Conservation (phyloP, 768 basidiomycete species). For the Suillus subalutaceus region DNA sequence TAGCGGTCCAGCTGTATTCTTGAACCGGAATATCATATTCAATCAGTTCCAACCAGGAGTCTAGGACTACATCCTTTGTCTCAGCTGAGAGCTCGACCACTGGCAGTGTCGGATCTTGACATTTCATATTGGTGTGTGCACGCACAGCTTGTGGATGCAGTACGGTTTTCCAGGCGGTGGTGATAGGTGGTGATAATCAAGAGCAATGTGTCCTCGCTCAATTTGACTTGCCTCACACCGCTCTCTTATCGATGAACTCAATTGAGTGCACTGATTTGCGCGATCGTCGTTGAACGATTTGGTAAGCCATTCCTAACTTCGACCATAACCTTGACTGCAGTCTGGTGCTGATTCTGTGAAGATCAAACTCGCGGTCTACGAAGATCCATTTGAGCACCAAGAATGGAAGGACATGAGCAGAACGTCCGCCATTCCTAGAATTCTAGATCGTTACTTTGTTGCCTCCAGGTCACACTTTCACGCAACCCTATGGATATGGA, state of each 20-base stretch:
- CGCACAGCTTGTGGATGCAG: not conserved
- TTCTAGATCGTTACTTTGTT: not conserved
- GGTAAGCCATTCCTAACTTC: not conserved
- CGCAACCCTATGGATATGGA: not conserved
- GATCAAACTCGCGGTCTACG: not conserved
- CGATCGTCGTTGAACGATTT: not conserved
- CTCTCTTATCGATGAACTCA: constrained; percentile 1
- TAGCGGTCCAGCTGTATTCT: not conserved
- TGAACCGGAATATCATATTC: not conserved
- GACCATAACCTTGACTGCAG: not conserved
- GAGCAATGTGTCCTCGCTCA: not conserved
- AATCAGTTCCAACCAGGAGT: not conserved
- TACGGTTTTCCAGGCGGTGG: not conserved
- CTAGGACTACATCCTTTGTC: not conserved
- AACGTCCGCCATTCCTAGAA: not conserved
- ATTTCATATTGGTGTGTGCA: not conserved
- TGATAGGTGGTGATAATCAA: not conserved
- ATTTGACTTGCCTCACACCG: not conserved
- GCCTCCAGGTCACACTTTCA: not conserved
- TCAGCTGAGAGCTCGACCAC: not conserved
- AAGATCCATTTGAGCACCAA: not conserved
- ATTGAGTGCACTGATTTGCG: not conserved
- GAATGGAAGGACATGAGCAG: not conserved
- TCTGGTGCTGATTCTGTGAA: not conserved
- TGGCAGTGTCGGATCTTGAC: not conserved